Conservation (phyloP, 495 filamentous ascomycete genomes). For the Hamigera avellanea region DNA sequence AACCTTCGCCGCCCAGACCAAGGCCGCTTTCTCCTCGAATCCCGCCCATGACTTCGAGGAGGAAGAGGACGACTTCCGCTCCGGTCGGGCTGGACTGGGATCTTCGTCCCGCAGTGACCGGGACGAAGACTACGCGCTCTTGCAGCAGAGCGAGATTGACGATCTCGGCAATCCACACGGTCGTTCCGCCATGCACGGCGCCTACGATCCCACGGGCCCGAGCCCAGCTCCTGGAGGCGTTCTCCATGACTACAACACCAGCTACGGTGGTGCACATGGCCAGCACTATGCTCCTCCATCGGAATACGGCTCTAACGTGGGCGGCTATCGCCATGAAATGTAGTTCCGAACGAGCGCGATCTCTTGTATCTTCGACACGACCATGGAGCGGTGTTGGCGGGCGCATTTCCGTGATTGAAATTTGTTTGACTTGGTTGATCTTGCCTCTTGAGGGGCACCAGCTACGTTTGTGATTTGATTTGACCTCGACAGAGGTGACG, state of each 20-base stretch:
- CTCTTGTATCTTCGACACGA: slow-evolving; percentile 15
- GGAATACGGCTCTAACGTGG: slow-evolving; percentile 9
- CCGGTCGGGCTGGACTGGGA: slow-evolving; percentile 25
- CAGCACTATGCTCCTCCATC: slow-evolving; percentile 25
- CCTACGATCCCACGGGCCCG: slow-evolving; percentile 29
- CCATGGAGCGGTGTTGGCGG: slow-evolving; percentile 11
- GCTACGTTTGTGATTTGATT: slow-evolving; percentile 2
- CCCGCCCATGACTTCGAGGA: slow-evolving; percentile 37
- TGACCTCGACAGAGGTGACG: slow-evolving; percentile 4
- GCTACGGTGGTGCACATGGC: slow-evolving; percentile 34
- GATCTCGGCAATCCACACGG: slow-evolving; percentile 25
- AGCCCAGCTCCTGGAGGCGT: slow-evolving; percentile 16
- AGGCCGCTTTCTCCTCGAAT: slow-evolving; percentile 40
- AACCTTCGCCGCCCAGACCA: slow-evolving; percentile 36
- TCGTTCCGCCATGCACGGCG: slow-evolving; percentile 24
- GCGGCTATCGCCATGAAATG: neutral
- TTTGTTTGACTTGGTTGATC: slow-evolving; percentile 2
- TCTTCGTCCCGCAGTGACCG: slow-evolving; percentile 22
- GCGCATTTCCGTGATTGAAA: neutral
- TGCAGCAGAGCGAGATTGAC: slow-evolving; percentile 35
- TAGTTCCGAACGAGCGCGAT: neutral
- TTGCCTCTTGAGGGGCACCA: neutral
- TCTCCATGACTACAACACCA: slow-evolving; percentile 33
- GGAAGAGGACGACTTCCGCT: slow-evolving; percentile 38
- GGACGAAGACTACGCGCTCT: slow-evolving; percentile 35